These are phyloP conservation scores for Pythium aristosporum DNA, from an alignment of 352 stramenopile genomes.

Conservation along the genomic window DNA sequence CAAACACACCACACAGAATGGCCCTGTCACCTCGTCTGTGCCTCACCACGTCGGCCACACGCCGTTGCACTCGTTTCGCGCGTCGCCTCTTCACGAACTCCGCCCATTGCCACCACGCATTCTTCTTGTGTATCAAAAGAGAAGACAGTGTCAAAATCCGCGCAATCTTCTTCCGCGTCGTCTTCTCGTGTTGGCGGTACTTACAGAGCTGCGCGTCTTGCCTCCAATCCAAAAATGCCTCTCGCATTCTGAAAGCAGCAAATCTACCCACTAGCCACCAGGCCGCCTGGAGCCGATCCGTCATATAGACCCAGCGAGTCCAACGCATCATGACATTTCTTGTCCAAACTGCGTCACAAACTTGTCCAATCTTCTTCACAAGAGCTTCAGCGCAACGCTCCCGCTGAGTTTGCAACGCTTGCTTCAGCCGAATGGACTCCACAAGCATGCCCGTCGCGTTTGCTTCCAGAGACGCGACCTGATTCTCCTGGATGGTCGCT, in stretches of 20 bases:
- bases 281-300: not conserved
- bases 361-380: not conserved
- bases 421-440: conserved; percentile 22
- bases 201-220: conserved; percentile 1
- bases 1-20: not conserved
- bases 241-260: not conserved
- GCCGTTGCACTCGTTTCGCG: conserved; percentile 4
- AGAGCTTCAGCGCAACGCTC: conserved; percentile 22
- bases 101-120: conserved; percentile 3
- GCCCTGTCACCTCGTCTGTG: not conserved
- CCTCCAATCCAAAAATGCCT: conserved; percentile 9
- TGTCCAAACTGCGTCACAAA: conserved; percentile 4
- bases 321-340: not conserved
- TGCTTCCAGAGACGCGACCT: conserved; percentile 20
- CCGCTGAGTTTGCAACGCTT: conserved; percentile 4
- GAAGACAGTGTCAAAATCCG: conserved; percentile 3
- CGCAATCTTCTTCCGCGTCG: conserved; percentile 6
- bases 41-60: conserved; percentile 4
- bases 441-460: conserved; percentile 31
- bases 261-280: not conserved
- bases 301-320: not conserved
- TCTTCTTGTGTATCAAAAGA: conserved; percentile 7
- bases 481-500: conserved; percentile 13
- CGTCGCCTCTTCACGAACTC: not conserved
- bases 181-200: conserved; percentile 2